Evolutionary conservation across 208 protist genomes (phyloP).

Genomic region (Leishmania mexicana): DNA sequence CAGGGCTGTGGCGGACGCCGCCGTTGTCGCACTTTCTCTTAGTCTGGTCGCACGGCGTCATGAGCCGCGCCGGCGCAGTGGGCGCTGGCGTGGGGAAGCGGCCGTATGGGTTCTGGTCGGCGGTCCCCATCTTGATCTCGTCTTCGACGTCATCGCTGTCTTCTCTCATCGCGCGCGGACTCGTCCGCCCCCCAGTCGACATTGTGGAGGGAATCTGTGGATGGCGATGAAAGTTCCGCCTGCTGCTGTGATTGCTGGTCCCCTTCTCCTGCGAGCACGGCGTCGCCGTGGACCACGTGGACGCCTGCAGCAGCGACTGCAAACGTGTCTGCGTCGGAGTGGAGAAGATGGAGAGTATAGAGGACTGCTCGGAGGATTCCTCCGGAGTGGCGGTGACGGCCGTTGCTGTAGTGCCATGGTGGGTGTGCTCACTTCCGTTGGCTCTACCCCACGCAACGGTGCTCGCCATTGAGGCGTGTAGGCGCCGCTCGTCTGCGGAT

Average conservation of each 20-base stretch:
- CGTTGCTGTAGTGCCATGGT: neutral
- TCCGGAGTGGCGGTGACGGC: neutral
- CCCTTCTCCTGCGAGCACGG: neutral
- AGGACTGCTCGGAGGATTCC: neutral
- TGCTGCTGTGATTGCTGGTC: neutral
- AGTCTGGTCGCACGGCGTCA: neutral
- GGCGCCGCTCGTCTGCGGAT: constrained; percentile 13
- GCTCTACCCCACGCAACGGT: constrained; percentile 19
- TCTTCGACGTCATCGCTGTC: neutral
- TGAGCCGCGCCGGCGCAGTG: neutral
- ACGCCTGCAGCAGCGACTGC: constrained; percentile 28
- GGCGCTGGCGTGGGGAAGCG: neutral
- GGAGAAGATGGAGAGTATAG: constrained; percentile 21
- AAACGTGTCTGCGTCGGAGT: constrained; percentile 24
- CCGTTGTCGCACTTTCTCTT: neutral
- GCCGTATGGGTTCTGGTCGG: neutral
- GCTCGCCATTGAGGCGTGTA: constrained; percentile 23
- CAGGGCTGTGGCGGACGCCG: neutral
- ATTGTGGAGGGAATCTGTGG: neutral
- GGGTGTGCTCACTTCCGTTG: neutral
- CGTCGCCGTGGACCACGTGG: constrained; percentile 17
- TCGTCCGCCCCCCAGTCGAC: neutral
- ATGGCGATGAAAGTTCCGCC: neutral
- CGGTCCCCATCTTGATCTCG: neutral
- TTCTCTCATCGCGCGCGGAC: neutral